Evolutionary conservation across 805 yeast species (phyloP).

Genomic region (Ogataea paraovalis): DNA sequence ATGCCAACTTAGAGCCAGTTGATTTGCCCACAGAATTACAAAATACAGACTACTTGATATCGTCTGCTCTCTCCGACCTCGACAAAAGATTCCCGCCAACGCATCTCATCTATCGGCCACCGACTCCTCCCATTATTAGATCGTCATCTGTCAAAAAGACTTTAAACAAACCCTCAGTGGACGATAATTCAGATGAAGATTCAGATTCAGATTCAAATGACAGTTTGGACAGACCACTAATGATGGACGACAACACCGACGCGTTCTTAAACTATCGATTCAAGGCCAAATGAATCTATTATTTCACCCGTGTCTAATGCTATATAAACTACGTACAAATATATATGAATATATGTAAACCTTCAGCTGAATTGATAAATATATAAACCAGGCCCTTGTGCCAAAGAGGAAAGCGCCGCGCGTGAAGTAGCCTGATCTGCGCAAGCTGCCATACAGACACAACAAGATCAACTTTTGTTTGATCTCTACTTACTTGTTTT

Average conservation of each 20-base stretch:
- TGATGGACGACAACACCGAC: conserved; percentile 2
- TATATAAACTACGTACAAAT: not conserved
- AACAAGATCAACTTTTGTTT: not conserved
- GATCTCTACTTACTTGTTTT: not conserved
- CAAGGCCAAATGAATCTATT: not conserved
- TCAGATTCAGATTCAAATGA: not conserved
- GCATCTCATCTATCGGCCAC: too few species aligned
- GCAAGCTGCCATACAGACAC: too few species aligned
- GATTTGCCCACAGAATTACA: not conserved
- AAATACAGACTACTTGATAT: not conserved
- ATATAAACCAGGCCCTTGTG: too few species aligned
- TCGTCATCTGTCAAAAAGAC: too few species aligned
- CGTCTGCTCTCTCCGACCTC: not conserved
- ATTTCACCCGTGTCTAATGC: too few species aligned
- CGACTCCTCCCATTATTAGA: too few species aligned
- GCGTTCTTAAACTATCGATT: not conserved
- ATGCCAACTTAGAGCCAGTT: too few species aligned
- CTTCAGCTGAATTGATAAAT: too few species aligned
- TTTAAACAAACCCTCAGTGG: too few species aligned
- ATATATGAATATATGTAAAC: too few species aligned
- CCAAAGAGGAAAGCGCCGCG: not conserved
- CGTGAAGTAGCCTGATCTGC: not conserved
- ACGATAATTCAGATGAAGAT: conserved; percentile 24
- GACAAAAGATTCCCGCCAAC: not conserved
- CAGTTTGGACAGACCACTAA: not conserved